Evolutionary conservation across 2,329 filamentous ascomycete species (phyloP), one percentile per base, ranked within the genome.

Genomic region (Aphanocladium album): DNA sequence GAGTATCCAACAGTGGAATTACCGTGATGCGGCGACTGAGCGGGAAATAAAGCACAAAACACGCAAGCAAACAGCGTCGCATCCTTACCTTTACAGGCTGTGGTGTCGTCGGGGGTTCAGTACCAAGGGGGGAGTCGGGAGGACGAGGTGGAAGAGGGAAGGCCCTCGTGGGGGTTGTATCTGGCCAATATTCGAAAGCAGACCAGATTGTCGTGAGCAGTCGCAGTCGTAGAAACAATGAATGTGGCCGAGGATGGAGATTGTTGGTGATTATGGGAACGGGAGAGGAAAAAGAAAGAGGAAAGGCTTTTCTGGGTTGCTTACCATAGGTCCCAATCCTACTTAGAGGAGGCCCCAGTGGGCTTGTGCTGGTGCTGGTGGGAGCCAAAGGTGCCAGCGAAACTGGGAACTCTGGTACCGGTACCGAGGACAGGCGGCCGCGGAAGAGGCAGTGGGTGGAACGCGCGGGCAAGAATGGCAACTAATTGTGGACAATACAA

Each of bases 31-130:
- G 23, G 25, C 37, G 25, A 21, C n/a, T 35, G 41, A 35, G n/a
- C 41, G 27, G 25, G 21, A 21, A 37, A 16, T 14, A n/a, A n/a
- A n/a, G 23, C 41, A 57, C 14, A 35, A 47, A 46, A 30, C 37
- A 39, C 43, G 54, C 30, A 49, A 43, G 39, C 53, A 56, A 46
- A 46, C 54, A 39, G 50, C 21, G 54, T 57, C 54, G 54, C 43
- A 57, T 25, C 12, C 54, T 57, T 49, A 57, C 54, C 54, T 57
- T 14, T 37, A 19, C 33, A 57, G 43, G 41, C 54, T 46, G 41
- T n/a, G 30, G 53, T 46, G 43, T 47, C 25, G 54, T 47, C 19
- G 41, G 54, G 41, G 23, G 27, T 3, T 39, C 43, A 49, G 19
- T 23, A 23, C 30, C 52, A 17, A 11, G 23, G 14, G 25, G 23